Evolutionary conservation across 1,284 basidiomycete species (phyloP).

Genomic region (Irpex sp.): DNA sequence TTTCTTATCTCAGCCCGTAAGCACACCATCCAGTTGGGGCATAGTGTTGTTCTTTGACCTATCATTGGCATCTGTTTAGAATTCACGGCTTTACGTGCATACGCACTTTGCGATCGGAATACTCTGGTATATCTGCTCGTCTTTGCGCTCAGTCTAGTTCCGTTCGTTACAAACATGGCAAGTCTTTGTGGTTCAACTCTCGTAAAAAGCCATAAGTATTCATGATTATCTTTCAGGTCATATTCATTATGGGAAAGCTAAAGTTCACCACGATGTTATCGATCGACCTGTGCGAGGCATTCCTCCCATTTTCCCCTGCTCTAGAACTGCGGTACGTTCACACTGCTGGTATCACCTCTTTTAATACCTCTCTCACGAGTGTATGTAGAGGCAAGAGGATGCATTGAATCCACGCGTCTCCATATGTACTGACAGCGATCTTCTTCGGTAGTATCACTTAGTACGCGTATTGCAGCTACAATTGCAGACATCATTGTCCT

Average conservation of each 20-base stretch:
- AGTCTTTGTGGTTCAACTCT: not conserved
- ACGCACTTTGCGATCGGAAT: not conserved
- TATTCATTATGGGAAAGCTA: not conserved
- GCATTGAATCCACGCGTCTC: not conserved
- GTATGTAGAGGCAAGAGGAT: not conserved
- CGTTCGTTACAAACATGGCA: not conserved
- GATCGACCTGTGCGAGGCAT: too few species aligned
- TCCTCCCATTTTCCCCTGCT: too few species aligned
- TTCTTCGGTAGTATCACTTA: not conserved
- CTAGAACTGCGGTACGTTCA: too few species aligned
- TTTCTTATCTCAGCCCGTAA: not conserved
- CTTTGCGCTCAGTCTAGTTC: not conserved
- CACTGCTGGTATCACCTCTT: too few species aligned
- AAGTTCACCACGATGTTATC: not conserved
- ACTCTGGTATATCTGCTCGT: not conserved
- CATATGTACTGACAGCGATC: not conserved
- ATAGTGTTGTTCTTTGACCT: not conserved
- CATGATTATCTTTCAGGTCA: not conserved
- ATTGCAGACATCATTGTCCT: not conserved
- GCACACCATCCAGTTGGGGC: not conserved
- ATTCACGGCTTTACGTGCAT: not conserved
- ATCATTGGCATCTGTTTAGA: not conserved
- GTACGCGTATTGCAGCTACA: not conserved
- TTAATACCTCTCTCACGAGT: not conserved
- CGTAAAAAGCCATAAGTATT: not conserved